A percentile compares a stretch with the other conserved stretches of the same genome.
phyloP scores from a whole-genome alignment of 495 filamentous ascomycete genomes.

The Talaromyces thailandensis region DNA sequence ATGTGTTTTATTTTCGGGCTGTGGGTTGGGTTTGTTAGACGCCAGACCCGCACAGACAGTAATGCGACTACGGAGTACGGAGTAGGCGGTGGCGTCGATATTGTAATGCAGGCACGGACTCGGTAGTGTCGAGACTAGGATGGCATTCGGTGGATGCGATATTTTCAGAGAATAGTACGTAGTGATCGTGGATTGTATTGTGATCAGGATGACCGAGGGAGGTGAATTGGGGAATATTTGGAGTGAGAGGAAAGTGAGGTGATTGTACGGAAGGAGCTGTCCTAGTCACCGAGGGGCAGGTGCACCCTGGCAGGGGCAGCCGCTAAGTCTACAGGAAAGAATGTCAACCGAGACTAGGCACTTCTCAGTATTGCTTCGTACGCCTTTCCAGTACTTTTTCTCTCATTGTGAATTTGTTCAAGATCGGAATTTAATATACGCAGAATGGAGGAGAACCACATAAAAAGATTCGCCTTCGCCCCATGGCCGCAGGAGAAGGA shows the following conservation, averaged over 20 bases:
- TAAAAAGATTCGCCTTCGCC: background rate
- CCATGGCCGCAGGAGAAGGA: background rate
- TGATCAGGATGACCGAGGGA: background rate
- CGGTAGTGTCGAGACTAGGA: background rate
- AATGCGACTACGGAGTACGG: background rate
- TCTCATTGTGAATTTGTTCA: background rate
- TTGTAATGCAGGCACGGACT: slow-evolving; percentile 5
- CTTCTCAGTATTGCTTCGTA: background rate
- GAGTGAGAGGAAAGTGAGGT: background rate
- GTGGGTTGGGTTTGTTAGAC: slow-evolving; percentile 1
- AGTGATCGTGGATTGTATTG: background rate
- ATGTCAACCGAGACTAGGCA: background rate
- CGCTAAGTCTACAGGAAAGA: background rate
- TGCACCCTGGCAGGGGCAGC: background rate
- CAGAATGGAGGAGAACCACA: background rate
- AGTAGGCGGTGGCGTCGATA: slow-evolving; percentile 2
- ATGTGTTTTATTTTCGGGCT: background rate
- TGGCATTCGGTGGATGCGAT: background rate
- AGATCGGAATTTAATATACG: no score
- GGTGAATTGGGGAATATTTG: background rate
- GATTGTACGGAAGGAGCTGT: background rate
- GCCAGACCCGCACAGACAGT: slow-evolving; percentile 5
- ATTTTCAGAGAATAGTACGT: background rate
- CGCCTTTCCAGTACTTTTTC: background rate
- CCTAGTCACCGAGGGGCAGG: background rate